Evolutionary conservation across 306 rosid genomes (phyloP), one percentile per base, ranked within the genome.

Genomic region (Carpinus fangiana): DNA sequence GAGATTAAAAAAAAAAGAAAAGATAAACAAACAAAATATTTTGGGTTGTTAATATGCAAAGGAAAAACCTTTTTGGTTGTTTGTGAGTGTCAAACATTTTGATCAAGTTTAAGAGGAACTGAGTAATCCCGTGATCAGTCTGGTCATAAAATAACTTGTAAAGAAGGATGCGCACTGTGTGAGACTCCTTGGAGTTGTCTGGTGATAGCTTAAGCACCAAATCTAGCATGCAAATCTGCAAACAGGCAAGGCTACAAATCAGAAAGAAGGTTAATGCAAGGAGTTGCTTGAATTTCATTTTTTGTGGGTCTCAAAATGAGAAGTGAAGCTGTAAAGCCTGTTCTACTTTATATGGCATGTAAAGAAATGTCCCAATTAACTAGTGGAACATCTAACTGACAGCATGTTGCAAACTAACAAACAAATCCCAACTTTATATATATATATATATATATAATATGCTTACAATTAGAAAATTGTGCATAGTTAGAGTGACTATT

Each of bases 61-160:
- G 47, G 76, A 20, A 41, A 85, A 78, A 92, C 98, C 98, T 94
- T 90, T 82, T 94, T 70, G 93, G 90, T 77, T 92, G 98, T 74
- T 94, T 94, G 80, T 90, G 90, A 69, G 84, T 79, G 81, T 94
- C 94, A 85, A 94, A 94, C 7, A 87, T 83, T 85, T 86, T 94
- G 71, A 94, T 80, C 88, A 86, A 82, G 86, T 85, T 89, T 72
- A 94, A 80, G 57, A 92, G 92, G 80, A 94, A 91, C 1, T 86
- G 97, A 74, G 97, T 94, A 92, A 94, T 88, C 82, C 98, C 98
- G 82, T 92, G 91, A 73, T 92, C 98, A 45, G 98, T 94, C 86
- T 94, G 98, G 75, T 94, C 97, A 85, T 94, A 94, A 90, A 90
- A 92, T 81, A 94, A 83, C 83, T 94, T 94, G 88, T 94, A 92